Percentiles rank a stretch among this genome's conserved stretches.
Conservation (phyloP, 306 rosid species). For the Casuarina equisetifolia region DNA sequence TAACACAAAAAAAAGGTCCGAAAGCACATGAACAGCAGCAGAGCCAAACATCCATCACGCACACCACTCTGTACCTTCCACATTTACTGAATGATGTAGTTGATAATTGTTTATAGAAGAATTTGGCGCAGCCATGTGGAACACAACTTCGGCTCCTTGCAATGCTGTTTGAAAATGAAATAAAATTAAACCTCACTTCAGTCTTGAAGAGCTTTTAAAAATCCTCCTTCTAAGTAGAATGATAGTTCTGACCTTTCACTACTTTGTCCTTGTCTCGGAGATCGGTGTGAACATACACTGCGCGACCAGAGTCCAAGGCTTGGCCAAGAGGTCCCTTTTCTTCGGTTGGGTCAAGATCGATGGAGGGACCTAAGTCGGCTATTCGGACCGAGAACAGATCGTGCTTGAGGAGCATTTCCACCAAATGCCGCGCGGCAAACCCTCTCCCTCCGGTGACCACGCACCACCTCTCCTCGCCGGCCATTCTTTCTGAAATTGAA, state of each 20-base stretch:
- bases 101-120: slow-evolving; percentile 77
- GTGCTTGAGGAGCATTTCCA: slow-evolving; percentile 59
- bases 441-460: slow-evolving; percentile 96
- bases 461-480: slow-evolving; percentile 62
- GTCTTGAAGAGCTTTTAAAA: background rate
- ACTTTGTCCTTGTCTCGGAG: slow-evolving; percentile 79
- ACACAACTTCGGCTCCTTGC: slow-evolving; percentile 84
- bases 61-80: slow-evolving; percentile 53
- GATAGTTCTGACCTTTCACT: slow-evolving; percentile 42
- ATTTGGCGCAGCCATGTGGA: slow-evolving; percentile 97
- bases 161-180: slow-evolving; percentile 46
- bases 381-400: slow-evolving; percentile 60
- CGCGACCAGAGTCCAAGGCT: slow-evolving; percentile 72
- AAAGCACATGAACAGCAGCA: background rate
- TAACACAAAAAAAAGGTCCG: background rate
- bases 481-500: slow-evolving; percentile 29
- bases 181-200: background rate
- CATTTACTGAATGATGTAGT: slow-evolving; percentile 88
- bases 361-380: slow-evolving; percentile 64
- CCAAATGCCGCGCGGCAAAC: slow-evolving; percentile 93
- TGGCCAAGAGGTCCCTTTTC: slow-evolving; percentile 62
- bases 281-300: slow-evolving; percentile 63
- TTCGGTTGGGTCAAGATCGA: slow-evolving; percentile 68
- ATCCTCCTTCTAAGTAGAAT: background rate
- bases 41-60: background rate